A percentile compares a stretch with the other conserved stretches of the same genome.
Conservation (phyloP, 305 asterid species). For the Plantago lanceolata region DNA sequence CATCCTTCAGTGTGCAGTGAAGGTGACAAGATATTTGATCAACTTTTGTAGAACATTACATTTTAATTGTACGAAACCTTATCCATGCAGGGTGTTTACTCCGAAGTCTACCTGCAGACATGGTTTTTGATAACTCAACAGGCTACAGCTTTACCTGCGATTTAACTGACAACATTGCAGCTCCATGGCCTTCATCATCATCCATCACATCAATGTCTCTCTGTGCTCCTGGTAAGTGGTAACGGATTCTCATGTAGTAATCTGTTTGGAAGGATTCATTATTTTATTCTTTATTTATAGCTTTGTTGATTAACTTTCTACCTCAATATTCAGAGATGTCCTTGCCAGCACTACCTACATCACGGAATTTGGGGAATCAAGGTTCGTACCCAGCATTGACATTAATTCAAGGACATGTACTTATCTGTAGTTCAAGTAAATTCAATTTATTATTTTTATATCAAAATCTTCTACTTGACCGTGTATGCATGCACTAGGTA, state of each 20-base stretch:
- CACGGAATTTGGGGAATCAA: conserved; percentile 48
- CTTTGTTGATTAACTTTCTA: not conserved
- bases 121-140: conserved; percentile 72
- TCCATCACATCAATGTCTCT: conserved; percentile 76
- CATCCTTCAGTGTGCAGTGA: not conserved
- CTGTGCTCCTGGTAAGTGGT: conserved; percentile 99
- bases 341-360: conserved; percentile 87
- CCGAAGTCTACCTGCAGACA: conserved; percentile 75
- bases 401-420: too few species aligned
- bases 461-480: too few species aligned
- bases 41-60: not conserved
- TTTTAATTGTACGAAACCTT: conserved; percentile 16
- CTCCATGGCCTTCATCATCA: conserved; percentile 95
- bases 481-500: too few species aligned
- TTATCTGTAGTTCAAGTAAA: too few species aligned
- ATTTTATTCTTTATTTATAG: conserved; percentile 13
- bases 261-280: not conserved
- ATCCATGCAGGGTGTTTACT: conserved; percentile 72
- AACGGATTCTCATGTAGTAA: conserved; percentile 22
- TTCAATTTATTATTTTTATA: too few species aligned
- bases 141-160: conserved; percentile 94
- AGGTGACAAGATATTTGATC: too few species aligned
- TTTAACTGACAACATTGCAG: conserved; percentile 81
- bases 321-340: conserved; percentile 77
- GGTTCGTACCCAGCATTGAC: conserved; percentile 33